A percentile compares a stretch with the other conserved stretches of the same genome.
These are phyloP conservation scores for Lithohypha guttulata DNA, from an alignment of 2,329 filamentous ascomycete genomes.

Conservation along the genomic window DNA sequence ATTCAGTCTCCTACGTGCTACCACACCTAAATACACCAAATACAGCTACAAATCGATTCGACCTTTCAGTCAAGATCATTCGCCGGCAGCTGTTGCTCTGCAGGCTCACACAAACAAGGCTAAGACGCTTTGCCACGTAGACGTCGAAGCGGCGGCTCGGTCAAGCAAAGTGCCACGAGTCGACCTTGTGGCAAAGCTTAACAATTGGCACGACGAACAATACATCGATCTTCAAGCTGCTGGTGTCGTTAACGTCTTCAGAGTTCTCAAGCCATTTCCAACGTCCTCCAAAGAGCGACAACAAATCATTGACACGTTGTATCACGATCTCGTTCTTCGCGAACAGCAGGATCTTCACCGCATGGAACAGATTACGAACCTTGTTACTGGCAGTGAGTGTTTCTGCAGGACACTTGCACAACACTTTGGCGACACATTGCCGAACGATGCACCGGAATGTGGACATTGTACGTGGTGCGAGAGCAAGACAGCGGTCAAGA, in stretches of 20 bases:
- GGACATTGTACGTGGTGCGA: slow-evolving; percentile 45
- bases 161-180: background rate
- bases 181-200: slow-evolving; percentile 40
- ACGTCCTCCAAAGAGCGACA: slow-evolving; percentile 32
- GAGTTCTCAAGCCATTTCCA: slow-evolving; percentile 40
- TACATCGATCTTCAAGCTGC: slow-evolving; percentile 42
- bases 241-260: slow-evolving; percentile 46
- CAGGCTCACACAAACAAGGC: background rate
- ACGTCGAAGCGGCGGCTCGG: background rate
- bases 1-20: slow-evolving; percentile 46
- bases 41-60: slow-evolving; percentile 42
- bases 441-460: slow-evolving; percentile 36
- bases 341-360: slow-evolving; percentile 46
- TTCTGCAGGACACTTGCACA: background rate
- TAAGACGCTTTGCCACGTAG: background rate
- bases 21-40: slow-evolving; percentile 46
- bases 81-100: background rate
- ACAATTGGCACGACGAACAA: slow-evolving; percentile 42
- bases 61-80: background rate
- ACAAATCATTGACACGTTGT: slow-evolving; percentile 37
- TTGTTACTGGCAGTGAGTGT: slow-evolving; percentile 41
- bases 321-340: slow-evolving; percentile 40
- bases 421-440: slow-evolving; percentile 41
- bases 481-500: slow-evolving; percentile 23
- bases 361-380: slow-evolving; percentile 40